Percentiles rank a stretch among this genome's conserved stretches.
Evolutionary conservation across 2,329 filamentous ascomycete genomes (phyloP).

Genomic region (Clonostachys rosea): DNA sequence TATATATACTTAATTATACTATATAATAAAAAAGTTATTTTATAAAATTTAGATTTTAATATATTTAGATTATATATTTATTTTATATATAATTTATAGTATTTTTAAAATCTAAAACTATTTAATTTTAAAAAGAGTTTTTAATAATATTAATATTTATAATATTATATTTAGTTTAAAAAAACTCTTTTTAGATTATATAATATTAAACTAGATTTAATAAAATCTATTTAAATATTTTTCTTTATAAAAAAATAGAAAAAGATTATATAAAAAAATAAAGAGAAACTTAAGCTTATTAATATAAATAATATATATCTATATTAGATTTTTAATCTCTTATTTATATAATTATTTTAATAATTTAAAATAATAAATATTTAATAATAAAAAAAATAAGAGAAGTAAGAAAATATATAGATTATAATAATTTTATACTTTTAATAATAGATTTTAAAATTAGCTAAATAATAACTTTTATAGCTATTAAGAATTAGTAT

Average conservation of each 20-base stretch:
- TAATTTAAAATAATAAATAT: background rate
- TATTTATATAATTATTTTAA: too few species aligned
- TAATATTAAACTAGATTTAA: background rate
- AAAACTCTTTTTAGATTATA: background rate
- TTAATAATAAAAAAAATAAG: background rate
- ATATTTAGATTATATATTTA: background rate
- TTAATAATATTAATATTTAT: background rate
- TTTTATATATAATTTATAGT: background rate
- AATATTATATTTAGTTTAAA: background rate
- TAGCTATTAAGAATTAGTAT: background rate
- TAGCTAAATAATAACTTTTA: too few species aligned
- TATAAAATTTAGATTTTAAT: background rate
- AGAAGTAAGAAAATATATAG: background rate
- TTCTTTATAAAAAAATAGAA: background rate
- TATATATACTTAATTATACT: background rate
- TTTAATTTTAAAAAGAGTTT: background rate
- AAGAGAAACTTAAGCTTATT: background rate
- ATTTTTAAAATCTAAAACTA: background rate
- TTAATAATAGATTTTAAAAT: too few species aligned
- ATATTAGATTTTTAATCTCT: too few species aligned
- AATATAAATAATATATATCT: background rate
- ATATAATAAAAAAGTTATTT: background rate
- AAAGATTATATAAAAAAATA: background rate
- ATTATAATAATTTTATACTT: too few species aligned
- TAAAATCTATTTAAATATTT: background rate